A percentile compares a stretch with the other conserved stretches of the same genome.
Conservation (phyloP, 1,284 basidiomycete species). For the Cryptococcus depauperatus region DNA sequence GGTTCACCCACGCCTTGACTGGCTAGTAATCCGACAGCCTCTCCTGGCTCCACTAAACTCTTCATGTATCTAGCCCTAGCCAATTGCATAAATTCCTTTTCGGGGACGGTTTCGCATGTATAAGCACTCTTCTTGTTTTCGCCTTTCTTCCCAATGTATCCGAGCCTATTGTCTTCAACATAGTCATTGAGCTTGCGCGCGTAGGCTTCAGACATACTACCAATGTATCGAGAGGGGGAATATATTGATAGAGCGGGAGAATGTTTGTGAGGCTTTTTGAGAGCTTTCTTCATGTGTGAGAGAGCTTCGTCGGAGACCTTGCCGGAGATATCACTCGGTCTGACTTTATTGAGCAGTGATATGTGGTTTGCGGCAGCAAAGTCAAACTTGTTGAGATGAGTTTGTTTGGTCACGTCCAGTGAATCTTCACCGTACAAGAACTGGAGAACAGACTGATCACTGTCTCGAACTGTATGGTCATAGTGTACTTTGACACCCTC, state of each 20-base stretch:
- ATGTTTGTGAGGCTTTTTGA: constrained; percentile 63
- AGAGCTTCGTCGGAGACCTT: constrained; percentile 61
- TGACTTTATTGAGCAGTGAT: constrained; percentile 67
- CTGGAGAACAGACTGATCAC: constrained; percentile 87
- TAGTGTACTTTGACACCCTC: constrained; percentile 96
- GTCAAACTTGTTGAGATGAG: constrained; percentile 80
- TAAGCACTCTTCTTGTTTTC: constrained; percentile 42
- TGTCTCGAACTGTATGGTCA: constrained; percentile 94
- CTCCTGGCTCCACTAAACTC: constrained; percentile 90
- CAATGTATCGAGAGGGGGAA: constrained; percentile 72
- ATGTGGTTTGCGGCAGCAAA: constrained; percentile 84
- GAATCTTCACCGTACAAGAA: constrained; percentile 97
- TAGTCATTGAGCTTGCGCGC: constrained; percentile 75
- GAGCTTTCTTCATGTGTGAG: constrained; percentile 79
- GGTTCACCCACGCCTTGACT: constrained; percentile 98
- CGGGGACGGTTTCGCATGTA: constrained; percentile 33
- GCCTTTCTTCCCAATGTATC: constrained; percentile 59
- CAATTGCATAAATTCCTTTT: constrained; percentile 63
- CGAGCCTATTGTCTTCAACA: constrained; percentile 66
- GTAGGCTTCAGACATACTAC: constrained; percentile 88
- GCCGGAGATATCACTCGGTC: constrained; percentile 56
- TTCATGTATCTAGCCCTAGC: constrained; percentile 89
- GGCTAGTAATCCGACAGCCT: constrained; percentile 94
- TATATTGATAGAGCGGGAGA: constrained; percentile 70
- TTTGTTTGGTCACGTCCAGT: constrained; percentile 92